Evolutionary conservation across 148 eudicot species (phyloP).

Genomic region (Arbutus unedo): DNA sequence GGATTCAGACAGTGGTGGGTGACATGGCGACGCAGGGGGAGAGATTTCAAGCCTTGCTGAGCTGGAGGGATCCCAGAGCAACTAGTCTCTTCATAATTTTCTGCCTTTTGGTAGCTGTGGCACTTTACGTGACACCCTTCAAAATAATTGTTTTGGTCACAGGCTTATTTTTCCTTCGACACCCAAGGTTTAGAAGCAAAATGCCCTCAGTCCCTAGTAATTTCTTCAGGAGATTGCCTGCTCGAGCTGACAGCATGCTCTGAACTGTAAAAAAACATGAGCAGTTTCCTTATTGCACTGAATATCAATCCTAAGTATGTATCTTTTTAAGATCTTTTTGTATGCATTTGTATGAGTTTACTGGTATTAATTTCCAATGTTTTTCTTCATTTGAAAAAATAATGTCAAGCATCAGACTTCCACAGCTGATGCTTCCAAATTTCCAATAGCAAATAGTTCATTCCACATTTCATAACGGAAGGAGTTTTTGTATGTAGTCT

Average conservation of each 20-base stretch:
- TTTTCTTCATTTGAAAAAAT: conserved; percentile 35
- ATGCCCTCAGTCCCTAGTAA: conserved; percentile 34
- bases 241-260: conserved; percentile 37
- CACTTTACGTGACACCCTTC: conserved; percentile 36
- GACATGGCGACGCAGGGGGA: conserved; percentile 46
- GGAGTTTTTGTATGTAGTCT: background rate
- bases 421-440: background rate
- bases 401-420: conserved; percentile 34
- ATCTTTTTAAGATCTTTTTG: background rate
- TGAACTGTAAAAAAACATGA: conserved; percentile 27
- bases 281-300: background rate
- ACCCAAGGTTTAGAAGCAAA: conserved; percentile 36
- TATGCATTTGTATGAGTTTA: background rate
- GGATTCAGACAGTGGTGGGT: conserved; percentile 42
- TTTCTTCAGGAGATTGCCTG: conserved; percentile 37
- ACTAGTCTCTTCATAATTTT: conserved; percentile 29
- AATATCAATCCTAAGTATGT: background rate
- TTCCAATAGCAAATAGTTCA: background rate
- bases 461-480: background rate
- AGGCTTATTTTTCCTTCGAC: conserved; percentile 32
- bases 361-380: conserved; percentile 17
- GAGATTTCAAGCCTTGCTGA: conserved; percentile 33
- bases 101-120: conserved; percentile 30
- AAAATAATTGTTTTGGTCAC: conserved; percentile 26
- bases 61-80: conserved; percentile 46